Evolutionary conservation across 2,329 filamentous ascomycete species (phyloP).

Genomic region (Fusarium sp.): DNA sequence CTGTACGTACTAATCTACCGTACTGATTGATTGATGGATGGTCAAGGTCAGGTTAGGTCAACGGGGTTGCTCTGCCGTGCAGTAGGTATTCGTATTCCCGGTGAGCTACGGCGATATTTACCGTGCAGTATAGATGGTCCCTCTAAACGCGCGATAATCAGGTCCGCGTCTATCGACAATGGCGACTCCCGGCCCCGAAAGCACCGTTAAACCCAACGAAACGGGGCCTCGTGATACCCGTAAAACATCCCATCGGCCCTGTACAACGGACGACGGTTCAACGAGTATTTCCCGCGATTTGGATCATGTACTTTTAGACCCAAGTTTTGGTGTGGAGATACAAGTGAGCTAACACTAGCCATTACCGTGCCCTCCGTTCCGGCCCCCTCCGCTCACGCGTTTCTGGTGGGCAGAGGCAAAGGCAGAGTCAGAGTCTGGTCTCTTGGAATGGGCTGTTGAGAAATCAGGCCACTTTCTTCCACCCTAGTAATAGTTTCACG

Average conservation of each 20-base stretch:
- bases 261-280: slow-evolving; percentile 32
- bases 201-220: not conserved
- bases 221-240: slow-evolving; percentile 15
- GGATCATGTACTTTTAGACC: not conserved
- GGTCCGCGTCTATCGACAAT: slow-evolving; percentile 5
- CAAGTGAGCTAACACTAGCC: slow-evolving; percentile 15
- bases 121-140: not conserved
- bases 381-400: slow-evolving; percentile 47
- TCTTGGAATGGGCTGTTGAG: slow-evolving; percentile 43
- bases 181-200: slow-evolving; percentile 29
- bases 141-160: slow-evolving; percentile 11
- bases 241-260: slow-evolving; percentile 35
- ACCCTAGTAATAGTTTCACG: not conserved
- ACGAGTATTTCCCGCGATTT: slow-evolving; percentile 46
- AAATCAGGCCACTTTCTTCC: slow-evolving; percentile 43
- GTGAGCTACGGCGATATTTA: slow-evolving; percentile 3
- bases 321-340: not conserved
- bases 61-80: slow-evolving; percentile 20
- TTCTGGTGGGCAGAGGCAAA: slow-evolving; percentile 19
- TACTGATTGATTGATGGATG: not conserved
- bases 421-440: slow-evolving; percentile 9
- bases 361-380: slow-evolving; percentile 34
- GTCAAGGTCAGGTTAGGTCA: no score
- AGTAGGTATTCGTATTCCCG: not conserved
- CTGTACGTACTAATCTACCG: no score